phyloP scores from a whole-genome alignment of 768 basidiomycete species.

The Leccinum incarnatum region DNA sequence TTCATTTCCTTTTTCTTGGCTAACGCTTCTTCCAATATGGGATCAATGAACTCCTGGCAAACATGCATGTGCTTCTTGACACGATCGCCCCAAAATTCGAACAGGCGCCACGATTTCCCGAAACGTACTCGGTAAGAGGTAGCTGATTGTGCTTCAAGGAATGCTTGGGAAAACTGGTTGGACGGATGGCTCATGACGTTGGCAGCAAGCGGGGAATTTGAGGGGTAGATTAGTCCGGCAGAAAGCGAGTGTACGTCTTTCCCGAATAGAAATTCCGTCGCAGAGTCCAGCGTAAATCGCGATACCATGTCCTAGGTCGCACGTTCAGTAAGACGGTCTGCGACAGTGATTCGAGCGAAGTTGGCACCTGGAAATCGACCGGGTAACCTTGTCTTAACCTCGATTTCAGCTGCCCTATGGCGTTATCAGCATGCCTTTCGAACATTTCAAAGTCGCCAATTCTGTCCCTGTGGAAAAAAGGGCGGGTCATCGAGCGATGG shows the following conservation, averaged over 20 bases:
- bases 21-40: constrained; percentile 49
- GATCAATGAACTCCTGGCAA: constrained; percentile 51
- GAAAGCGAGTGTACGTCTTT: constrained; percentile 45
- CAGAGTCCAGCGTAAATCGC: constrained; percentile 59
- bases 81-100: constrained; percentile 51
- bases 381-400: constrained; percentile 46
- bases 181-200: constrained; percentile 32
- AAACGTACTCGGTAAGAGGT: constrained; percentile 39
- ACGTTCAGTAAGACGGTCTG: background rate
- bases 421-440: constrained; percentile 47
- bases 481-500: constrained; percentile 58
- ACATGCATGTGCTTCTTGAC: constrained; percentile 44
- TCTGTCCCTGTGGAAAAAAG: constrained; percentile 55
- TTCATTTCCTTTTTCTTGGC: constrained; percentile 33
- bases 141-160: constrained; percentile 45
- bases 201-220: constrained; percentile 14
- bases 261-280: constrained; percentile 57
- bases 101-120: constrained; percentile 48
- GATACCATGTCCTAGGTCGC: constrained; percentile 45
- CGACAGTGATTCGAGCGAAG: background rate
- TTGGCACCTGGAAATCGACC: constrained; percentile 53
- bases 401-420: constrained; percentile 41
- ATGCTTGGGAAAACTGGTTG: constrained; percentile 46
- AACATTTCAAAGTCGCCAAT: constrained; percentile 57
- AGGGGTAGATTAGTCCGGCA: constrained; percentile 48